Conservation (phyloP, 192 early-diverging fungal species). For the Mortierella hygrophila region DNA sequence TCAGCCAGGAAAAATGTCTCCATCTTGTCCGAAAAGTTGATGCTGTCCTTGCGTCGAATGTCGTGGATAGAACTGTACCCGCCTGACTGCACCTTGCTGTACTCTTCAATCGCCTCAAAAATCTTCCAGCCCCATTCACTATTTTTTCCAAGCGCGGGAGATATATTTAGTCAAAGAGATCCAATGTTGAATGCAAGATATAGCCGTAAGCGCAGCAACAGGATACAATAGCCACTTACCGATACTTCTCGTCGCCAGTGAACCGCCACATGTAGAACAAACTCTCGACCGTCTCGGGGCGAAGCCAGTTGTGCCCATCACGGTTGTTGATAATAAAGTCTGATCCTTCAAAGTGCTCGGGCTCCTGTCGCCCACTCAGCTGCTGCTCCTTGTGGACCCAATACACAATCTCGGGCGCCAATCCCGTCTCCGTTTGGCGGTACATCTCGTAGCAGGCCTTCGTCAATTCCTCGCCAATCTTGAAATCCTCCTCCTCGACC, state of each 20-base stretch:
- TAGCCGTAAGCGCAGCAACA: background rate
- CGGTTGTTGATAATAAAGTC: constrained; percentile 76
- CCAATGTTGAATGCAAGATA: background rate
- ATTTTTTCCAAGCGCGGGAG: constrained; percentile 1
- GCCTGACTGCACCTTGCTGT: constrained; percentile 74
- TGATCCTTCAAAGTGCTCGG: constrained; percentile 39
- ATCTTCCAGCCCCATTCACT: constrained; percentile 90
- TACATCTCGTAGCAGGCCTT: constrained; percentile 88
- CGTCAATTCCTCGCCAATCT: constrained; percentile 82
- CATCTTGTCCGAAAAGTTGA: constrained; percentile 74
- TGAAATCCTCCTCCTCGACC: constrained; percentile 71
- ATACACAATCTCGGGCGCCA: constrained; percentile 90
- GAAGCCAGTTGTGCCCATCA: constrained; percentile 84
- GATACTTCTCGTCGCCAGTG: constrained; percentile 87
- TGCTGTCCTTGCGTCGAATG: constrained; percentile 58
- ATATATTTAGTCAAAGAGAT: background rate
- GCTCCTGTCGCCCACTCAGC: constrained; percentile 20
- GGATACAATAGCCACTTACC: constrained; percentile 60
- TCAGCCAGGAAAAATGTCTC: constrained; percentile 90
- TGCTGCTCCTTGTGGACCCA: constrained; percentile 66
- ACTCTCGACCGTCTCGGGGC: constrained; percentile 93
- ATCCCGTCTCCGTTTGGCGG: constrained; percentile 78
- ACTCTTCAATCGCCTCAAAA: constrained; percentile 86
- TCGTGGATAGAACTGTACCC: constrained; percentile 72
- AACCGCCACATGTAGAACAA: constrained; percentile 89